These are phyloP conservation scores for Epichloe aotearoae DNA, from an alignment of 2,329 filamentous ascomycete species.

Conservation along the genomic window DNA sequence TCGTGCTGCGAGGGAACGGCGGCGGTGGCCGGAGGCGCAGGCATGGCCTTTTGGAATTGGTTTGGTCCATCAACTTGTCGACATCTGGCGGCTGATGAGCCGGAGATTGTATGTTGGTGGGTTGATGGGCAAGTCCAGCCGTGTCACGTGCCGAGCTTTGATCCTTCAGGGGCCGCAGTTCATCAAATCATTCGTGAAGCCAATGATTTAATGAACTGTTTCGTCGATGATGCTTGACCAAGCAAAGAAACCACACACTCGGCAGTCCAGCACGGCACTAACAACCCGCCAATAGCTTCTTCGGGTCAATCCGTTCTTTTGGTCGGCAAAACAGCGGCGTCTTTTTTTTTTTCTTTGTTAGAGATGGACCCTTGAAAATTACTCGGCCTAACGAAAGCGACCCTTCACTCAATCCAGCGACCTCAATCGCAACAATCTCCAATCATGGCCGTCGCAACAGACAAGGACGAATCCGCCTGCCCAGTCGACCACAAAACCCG, in stretches of 20 bases:
- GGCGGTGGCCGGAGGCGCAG: background rate
- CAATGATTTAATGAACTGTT: too few species aligned
- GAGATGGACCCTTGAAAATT: too few species aligned
- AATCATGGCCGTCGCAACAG: constrained; percentile 5
- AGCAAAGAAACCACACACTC: too few species aligned
- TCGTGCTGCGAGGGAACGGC: background rate
- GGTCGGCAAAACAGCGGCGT: too few species aligned
- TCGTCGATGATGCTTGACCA: too few species aligned
- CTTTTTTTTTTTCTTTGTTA: too few species aligned
- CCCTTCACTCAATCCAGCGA: background rate
- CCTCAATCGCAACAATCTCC: background rate
- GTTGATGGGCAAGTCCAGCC: too few species aligned
- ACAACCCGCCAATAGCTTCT: too few species aligned
- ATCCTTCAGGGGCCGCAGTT: background rate
- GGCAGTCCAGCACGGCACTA: too few species aligned
- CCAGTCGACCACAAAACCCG: constrained; percentile 86
- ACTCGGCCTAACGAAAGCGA: too few species aligned
- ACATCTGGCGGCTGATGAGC: background rate
- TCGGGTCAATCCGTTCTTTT: too few species aligned
- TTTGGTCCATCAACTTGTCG: background rate
- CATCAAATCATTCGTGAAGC: too few species aligned
- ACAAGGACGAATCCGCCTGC: constrained; percentile 36
- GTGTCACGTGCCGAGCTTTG: background rate
- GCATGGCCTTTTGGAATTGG: background rate
- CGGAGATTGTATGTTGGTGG: background rate